Evolutionary conservation across 2,329 filamentous ascomycete species (phyloP), one percentile per base, ranked within the genome.

Genomic region (Talaromyces rugulosus): DNA sequence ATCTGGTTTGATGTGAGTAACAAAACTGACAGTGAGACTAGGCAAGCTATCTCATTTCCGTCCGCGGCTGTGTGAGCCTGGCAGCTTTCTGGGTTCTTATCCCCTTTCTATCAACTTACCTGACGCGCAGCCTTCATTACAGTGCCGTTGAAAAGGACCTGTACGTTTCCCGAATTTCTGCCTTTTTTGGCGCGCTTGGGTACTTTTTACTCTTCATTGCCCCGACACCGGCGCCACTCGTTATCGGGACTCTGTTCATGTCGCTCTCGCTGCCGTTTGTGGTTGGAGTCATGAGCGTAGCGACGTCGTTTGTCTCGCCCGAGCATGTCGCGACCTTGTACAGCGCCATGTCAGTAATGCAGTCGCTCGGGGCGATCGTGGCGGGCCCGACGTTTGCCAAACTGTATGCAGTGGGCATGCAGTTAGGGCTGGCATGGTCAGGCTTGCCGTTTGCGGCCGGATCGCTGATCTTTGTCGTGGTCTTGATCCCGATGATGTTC

Each of bases 301-400:
- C 62, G 14, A 71, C 71, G 9, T 59, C 66, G 7, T 67, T 74
- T 16, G 67, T 74, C 1, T 64, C 67, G 0, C 31, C 58, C 11
- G 66, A 69, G 27, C 68, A 71, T 31, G 66, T 72, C 31, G 71
- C 70, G 18, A 71, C 70, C 3, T 52, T 74, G 23, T 73, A 72
- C 44, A 66, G 70, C 14, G 67, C 68, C 11, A 66, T 70, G 40
- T 66, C 68, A 4, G 67, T 74, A 30, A 63, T 66, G 7, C 61
- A 63, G 12, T 64, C 67, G 4, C 6, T 70, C 4, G 70, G 70
- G 4, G 59, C 47, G 9, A 55, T 73, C 6, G 36, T 71, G n/a
- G 65, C 70, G 0, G 67, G 69, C 2, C 71, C 71, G 4, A 59
- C 69, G 18, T 69, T 73, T 27, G 70, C 69, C 31, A 67, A 70